phyloP scores from a whole-genome alignment of 768 basidiomycete species.

The Xerocomellus intermedius region DNA sequence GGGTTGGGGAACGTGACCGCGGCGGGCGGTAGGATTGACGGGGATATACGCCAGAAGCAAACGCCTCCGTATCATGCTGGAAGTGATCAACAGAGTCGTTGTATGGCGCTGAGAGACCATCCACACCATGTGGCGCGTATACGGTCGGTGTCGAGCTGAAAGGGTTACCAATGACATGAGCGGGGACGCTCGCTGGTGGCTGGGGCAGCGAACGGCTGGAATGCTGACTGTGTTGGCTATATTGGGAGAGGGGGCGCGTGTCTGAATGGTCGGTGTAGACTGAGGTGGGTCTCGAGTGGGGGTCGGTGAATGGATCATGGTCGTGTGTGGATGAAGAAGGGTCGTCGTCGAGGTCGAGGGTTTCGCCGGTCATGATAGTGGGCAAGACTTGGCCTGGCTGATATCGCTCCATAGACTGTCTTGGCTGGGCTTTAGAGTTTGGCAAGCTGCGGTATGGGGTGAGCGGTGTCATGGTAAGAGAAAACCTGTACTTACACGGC shows the following conservation, averaged over 20 bases:
- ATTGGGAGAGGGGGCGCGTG: constrained; percentile 32
- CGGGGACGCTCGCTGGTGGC: constrained; percentile 13
- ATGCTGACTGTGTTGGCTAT: constrained; percentile 38
- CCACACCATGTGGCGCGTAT: constrained; percentile 6
- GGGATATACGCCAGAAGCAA: constrained; percentile 59
- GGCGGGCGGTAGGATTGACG: constrained; percentile 49
- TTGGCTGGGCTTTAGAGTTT: neutral
- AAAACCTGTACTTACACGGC: constrained; percentile 6
- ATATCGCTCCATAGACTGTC: constrained; percentile 39
- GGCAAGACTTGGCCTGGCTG: constrained; percentile 60
- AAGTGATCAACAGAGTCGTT: constrained; percentile 52
- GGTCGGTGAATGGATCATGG: constrained; percentile 30
- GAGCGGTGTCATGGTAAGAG: neutral
- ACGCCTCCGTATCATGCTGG: constrained; percentile 64
- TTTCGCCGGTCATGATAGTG: constrained; percentile 66
- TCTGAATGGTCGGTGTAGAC: constrained; percentile 28
- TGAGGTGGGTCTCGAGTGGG: constrained; percentile 29
- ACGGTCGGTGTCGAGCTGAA: constrained; percentile 20
- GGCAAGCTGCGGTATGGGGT: constrained; percentile 1
- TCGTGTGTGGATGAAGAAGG: constrained; percentile 29
- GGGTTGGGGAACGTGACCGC: constrained; percentile 75
- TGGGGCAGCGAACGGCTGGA: constrained; percentile 31
- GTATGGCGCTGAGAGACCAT: constrained; percentile 35
- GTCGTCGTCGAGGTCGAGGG: constrained; percentile 50
- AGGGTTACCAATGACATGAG: constrained; percentile 22